Percentiles rank a stretch among this genome's conserved stretches.
Conservation (phyloP, 2,329 filamentous ascomycete genomes). For the Epichloe amarillans region DNA sequence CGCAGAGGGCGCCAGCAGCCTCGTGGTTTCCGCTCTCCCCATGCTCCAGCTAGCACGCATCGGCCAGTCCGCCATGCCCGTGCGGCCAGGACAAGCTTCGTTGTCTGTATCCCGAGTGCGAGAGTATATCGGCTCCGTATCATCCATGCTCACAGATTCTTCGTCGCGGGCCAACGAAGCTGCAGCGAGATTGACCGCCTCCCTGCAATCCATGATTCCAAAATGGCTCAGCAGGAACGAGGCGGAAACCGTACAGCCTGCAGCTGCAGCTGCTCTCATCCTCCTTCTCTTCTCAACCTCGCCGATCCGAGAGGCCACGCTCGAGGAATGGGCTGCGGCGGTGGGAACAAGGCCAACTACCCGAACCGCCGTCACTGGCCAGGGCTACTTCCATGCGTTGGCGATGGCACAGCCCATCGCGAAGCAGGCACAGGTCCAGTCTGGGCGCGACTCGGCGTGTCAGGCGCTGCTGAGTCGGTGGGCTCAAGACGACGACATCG, state of each 20-base stretch:
- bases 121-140: constrained; percentile 12
- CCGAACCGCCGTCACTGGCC: constrained; percentile 25
- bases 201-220: constrained; percentile 22
- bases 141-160: constrained; percentile 7
- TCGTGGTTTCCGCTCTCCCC: constrained; percentile 41
- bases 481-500: constrained; percentile 34
- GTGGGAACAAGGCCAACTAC: constrained; percentile 22
- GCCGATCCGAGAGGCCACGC: constrained; percentile 22
- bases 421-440: constrained; percentile 3
- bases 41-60: constrained; percentile 27
- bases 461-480: constrained; percentile 38
- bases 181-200: constrained; percentile 12
- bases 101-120: constrained; percentile 11
- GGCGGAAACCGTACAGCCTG: constrained; percentile 32
- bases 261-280: constrained; percentile 36
- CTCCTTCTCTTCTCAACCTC: constrained; percentile 32
- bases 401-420: constrained; percentile 34
- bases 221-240: constrained; percentile 38
- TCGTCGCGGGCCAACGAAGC: not conserved
- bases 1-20: constrained; percentile 45
- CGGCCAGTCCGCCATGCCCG: constrained; percentile 1
- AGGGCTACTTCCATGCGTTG: constrained; percentile 41
- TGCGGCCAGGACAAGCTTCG: constrained; percentile 13
- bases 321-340: constrained; percentile 33
- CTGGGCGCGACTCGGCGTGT: constrained; percentile 23